Evolutionary conservation across 2,329 filamentous ascomycete genomes (phyloP).

Genomic region (Neofusicoccum sp.): DNA sequence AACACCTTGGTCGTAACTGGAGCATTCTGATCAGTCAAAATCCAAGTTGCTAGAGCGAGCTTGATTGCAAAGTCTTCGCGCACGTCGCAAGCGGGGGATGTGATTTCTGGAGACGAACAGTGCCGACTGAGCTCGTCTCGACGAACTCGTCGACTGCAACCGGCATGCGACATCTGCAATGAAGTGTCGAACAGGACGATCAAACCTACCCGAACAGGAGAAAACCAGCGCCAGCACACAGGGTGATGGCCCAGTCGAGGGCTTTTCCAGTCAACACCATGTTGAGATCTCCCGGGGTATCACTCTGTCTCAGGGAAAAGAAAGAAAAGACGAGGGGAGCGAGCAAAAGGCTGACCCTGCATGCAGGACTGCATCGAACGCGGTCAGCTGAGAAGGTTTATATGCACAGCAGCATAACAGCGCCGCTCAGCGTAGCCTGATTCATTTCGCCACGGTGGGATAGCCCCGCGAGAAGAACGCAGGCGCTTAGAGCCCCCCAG

Average conservation of each 20-base stretch:
- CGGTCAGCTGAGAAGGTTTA: constrained; percentile 2
- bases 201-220: constrained; percentile 17
- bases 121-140: background rate
- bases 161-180: background rate
- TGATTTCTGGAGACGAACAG: background rate
- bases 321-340: background rate
- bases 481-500: constrained; percentile 16
- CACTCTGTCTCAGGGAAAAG: background rate
- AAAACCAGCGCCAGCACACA: constrained; percentile 19
- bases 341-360: background rate
- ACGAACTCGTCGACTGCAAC: background rate
- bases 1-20: constrained; percentile 45
- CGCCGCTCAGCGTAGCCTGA: background rate
- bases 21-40: constrained; percentile 14
- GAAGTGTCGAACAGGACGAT: too few species aligned
- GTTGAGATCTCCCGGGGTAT: background rate
- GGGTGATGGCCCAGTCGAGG: constrained; percentile 20
- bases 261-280: constrained; percentile 20
- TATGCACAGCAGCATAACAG: constrained; percentile 2
- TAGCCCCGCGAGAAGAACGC: constrained; percentile 1
- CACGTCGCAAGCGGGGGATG: background rate
- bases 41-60: background rate
- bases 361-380: background rate
- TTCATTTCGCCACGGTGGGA: background rate
- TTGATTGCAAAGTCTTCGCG: background rate